These are phyloP conservation scores for Metschnikowia cerradonensis DNA, from an alignment of 805 yeast species.

Conservation along the genomic window DNA sequence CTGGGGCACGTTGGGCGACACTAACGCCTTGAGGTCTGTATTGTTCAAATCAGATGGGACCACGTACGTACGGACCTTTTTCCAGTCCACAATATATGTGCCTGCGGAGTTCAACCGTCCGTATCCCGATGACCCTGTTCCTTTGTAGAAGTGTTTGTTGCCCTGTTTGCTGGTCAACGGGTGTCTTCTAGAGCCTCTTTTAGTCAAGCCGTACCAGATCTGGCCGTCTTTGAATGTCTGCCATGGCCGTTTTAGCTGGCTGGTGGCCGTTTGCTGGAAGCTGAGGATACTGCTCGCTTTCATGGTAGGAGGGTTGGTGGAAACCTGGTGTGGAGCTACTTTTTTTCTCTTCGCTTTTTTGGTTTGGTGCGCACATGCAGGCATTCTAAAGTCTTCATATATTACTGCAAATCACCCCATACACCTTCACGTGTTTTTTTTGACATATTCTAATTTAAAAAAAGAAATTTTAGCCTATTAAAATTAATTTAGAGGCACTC, in stretches of 20 bases:
- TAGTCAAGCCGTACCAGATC: conserved; percentile 73
- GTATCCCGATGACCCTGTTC: conserved; percentile 92
- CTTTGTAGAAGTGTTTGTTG: conserved; percentile 90
- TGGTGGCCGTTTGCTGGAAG: conserved; percentile 25
- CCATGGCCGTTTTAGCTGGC: conserved; percentile 80
- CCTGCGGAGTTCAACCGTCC: conserved; percentile 78
- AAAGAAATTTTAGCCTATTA: no score
- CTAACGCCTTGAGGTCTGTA: conserved; percentile 63
- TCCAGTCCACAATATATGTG: conserved; percentile 73
- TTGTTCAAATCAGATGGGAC: conserved; percentile 53
- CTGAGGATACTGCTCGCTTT: conserved; percentile 15
- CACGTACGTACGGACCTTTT: conserved; percentile 84
- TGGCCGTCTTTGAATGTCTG: conserved; percentile 78
- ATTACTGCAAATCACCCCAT: not conserved
- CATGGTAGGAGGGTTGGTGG: conserved; percentile 8
- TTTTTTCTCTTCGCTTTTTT: conserved; percentile 2
- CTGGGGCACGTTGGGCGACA: conserved; percentile 68
- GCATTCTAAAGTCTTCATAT: not conserved
- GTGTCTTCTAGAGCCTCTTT: conserved; percentile 77
- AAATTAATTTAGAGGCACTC: no score
- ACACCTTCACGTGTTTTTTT: no score
- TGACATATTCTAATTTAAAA: no score
- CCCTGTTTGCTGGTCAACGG: conserved; percentile 90
- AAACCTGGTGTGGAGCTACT: not conserved
- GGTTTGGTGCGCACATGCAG: conserved; percentile 2